Conservation (phyloP, 495 filamentous ascomycete genomes). For the Xylaria intraflava region DNA sequence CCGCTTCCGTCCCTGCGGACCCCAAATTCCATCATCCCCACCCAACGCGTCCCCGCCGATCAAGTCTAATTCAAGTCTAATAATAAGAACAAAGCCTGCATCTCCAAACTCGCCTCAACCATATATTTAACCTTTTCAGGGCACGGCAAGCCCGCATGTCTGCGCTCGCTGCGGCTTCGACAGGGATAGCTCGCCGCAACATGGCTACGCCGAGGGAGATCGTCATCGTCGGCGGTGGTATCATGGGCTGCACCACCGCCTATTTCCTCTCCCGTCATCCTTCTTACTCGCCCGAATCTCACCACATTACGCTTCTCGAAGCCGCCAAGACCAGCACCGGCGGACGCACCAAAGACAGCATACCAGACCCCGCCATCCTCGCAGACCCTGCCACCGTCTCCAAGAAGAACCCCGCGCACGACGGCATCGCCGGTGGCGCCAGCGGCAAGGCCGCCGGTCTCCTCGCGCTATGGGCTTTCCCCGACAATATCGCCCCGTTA, state of each 20-base stretch:
- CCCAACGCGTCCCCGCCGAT: too few species aligned
- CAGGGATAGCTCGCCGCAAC: background rate
- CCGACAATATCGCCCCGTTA: constrained; percentile 66
- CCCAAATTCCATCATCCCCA: too few species aligned
- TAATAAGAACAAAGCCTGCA: too few species aligned
- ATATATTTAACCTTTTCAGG: too few species aligned
- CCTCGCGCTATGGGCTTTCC: constrained; percentile 81
- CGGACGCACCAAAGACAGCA: constrained; percentile 29
- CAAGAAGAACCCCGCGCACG: constrained; percentile 32
- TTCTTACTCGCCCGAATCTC: constrained; percentile 58
- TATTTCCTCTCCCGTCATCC: constrained; percentile 82
- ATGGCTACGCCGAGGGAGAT: constrained; percentile 25
- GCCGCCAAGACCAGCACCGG: constrained; percentile 48
- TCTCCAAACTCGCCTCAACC: too few species aligned
- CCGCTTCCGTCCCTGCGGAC: too few species aligned
- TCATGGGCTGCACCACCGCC: constrained; percentile 79
- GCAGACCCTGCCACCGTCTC: constrained; percentile 22
- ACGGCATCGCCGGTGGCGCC: constrained; percentile 69
- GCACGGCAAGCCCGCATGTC: background rate
- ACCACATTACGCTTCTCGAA: constrained; percentile 75
- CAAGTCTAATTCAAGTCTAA: too few species aligned
- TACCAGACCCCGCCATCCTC: constrained; percentile 24
- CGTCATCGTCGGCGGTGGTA: constrained; percentile 61
- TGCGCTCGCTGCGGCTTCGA: background rate
- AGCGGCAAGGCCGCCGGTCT: constrained; percentile 88